Evolutionary conservation across 2,329 filamentous ascomycete genomes (phyloP).

Genomic region (Cryphonectria naterciae): DNA sequence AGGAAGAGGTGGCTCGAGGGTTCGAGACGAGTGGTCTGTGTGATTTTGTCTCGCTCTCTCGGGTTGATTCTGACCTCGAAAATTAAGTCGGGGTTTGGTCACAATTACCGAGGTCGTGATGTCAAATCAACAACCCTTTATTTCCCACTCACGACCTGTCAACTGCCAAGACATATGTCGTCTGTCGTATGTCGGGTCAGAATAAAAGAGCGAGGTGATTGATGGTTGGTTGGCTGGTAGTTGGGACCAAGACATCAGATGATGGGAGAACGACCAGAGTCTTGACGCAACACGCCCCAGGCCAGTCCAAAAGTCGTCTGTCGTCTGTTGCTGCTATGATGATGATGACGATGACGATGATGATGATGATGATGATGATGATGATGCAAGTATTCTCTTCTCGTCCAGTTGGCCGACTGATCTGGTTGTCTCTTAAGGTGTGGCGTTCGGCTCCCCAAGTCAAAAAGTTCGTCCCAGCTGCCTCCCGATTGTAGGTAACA

Average conservation of each 20-base stretch:
- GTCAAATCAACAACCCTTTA: not conserved
- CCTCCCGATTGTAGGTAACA: not conserved
- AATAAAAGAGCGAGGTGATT: not conserved
- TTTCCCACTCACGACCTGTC: not conserved
- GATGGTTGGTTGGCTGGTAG: not conserved
- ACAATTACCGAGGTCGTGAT: slow-evolving; percentile 1
- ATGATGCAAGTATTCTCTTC: not conserved
- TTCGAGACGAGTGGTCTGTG: slow-evolving; percentile 4
- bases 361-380: not conserved
- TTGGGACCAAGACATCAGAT: not conserved
- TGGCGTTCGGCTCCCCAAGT: not conserved
- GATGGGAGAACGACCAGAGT: not conserved
- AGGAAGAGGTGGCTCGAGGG: not conserved
- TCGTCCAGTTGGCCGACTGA: not conserved
- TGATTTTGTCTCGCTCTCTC: not conserved
- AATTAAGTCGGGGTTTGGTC: not conserved
- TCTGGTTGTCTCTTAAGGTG: not conserved
- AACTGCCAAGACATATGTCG: not conserved
- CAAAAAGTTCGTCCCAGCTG: not conserved
- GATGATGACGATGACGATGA: not conserved
- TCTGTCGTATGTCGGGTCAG: not conserved
- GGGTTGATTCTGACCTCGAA: not conserved
- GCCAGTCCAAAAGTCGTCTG: not conserved
- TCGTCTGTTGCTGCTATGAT: not conserved
- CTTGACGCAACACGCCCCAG: not conserved